Evolutionary conservation across 352 stramenopile species (phyloP), one percentile per base, ranked within the genome.

Genomic region (Phytopythium chamaehyphon): DNA sequence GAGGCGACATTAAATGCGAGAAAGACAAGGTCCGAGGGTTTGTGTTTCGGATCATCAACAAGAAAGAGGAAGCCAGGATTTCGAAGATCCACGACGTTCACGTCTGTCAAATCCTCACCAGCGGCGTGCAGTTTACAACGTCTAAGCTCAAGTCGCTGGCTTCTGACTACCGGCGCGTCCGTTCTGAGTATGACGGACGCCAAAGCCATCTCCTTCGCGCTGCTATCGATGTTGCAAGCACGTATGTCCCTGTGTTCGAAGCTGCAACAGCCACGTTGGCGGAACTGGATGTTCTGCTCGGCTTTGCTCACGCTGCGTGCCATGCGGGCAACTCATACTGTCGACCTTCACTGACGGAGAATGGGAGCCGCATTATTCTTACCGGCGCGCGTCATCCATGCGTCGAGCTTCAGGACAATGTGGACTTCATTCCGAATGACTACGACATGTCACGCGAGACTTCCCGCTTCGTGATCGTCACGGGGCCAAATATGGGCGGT

Each of bases 341-440:
- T 39, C 70, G 83, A 16, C 82, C 83, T 7, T 69, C 64, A 11
- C 52, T 90, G n/a, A 66, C 82, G 19, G 61, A 74, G 24, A 69
- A 86, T 23, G 72, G 71, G 2, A 71, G 88, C 36, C 71, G 69
- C 37, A 59, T 97, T 15, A 55, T 87, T 2, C 59, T 98, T 15
- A 73, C 83, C 11, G 73, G 82, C 31, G 95, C 91, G 18, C 83
- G 98, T 12, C 98, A 99, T 66, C 97, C 98, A 10, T 99, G 96
- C 61, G 88, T 99, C 22, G 97, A 99, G 74, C 69, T 98, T n/a
- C 95, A 99, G 61, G 96, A 98, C 49, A 69, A 76, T 14, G 76
- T 94, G 12, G 74, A 96, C 51, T 99, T 99, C 70, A 99, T 99
- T 60, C 87, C 97, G 18, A 99, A 99, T 67, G 88, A 98, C 80